These are phyloP conservation scores for Annulohypoxylon bovei DNA, from an alignment of 495 filamentous ascomycete genomes.

Conservation along the genomic window DNA sequence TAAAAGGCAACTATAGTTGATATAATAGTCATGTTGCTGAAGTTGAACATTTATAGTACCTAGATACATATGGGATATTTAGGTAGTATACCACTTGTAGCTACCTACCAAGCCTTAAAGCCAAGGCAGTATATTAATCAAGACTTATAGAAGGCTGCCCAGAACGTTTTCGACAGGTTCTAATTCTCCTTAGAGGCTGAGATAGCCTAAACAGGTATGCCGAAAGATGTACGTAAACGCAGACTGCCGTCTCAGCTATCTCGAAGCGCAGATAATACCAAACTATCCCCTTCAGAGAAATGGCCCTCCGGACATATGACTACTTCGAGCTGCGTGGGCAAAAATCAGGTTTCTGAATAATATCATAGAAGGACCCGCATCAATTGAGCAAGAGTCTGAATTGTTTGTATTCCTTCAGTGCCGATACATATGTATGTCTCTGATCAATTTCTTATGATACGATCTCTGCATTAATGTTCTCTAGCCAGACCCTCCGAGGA, in stretches of 20 bases:
- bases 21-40: too few species aligned
- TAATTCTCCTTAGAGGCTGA: slow-evolving; percentile 9
- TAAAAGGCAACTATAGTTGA: too few species aligned
- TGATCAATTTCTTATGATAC: not conserved
- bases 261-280: not conserved
- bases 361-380: not conserved
- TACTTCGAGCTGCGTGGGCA: not conserved
- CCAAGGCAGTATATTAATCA: not conserved
- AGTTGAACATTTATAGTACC: too few species aligned
- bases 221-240: not conserved
- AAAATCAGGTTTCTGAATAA: slow-evolving; percentile 2
- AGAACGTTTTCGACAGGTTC: slow-evolving; percentile 19
- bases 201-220: slow-evolving; percentile 2
- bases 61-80: too few species aligned
- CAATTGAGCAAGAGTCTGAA: not conserved
- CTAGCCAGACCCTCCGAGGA: slow-evolving; percentile 3
- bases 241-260: not conserved
- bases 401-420: not conserved
- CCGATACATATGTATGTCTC: slow-evolving; percentile 3
- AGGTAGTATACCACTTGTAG: too few species aligned
- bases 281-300: slow-evolving; percentile 15
- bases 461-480: slow-evolving; percentile 6
- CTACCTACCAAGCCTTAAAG: not conserved
- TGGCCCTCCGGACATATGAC: slow-evolving; percentile 3
- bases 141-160: not conserved